These are phyloP conservation scores for Colletotrichum sp. DNA, from an alignment of 2,329 filamentous ascomycete genomes.

Conservation along the genomic window DNA sequence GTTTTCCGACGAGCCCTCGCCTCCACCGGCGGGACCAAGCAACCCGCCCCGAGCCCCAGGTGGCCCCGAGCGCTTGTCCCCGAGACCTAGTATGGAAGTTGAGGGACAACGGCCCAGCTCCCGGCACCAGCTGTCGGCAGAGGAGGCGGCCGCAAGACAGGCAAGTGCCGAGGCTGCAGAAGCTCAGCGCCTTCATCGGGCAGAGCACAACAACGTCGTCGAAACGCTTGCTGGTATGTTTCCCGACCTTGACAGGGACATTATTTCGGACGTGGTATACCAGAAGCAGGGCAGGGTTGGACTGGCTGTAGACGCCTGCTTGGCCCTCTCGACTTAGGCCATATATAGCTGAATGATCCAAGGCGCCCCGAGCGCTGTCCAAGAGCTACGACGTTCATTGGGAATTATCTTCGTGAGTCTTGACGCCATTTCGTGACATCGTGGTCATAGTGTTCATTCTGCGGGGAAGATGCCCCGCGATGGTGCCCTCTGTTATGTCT, in stretches of 20 bases:
- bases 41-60: constrained; percentile 42
- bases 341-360: not conserved
- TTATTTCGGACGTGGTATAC: constrained; percentile 96
- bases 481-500: not conserved
- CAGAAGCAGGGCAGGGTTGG: constrained; percentile 93
- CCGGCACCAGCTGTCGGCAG: constrained; percentile 63
- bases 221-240: constrained; percentile 98
- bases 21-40: constrained; percentile 30
- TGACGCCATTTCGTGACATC: too few species aligned
- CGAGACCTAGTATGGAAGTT: constrained; percentile 32
- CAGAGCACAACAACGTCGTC: constrained; percentile 89
- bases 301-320: constrained; percentile 83
- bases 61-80: constrained; percentile 34
- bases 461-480: not conserved
- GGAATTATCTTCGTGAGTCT: accelerated
- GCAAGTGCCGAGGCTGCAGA: constrained; percentile 90
- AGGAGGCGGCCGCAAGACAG: constrained; percentile 88
- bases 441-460: not conserved
- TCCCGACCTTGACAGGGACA: constrained; percentile 88
- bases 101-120: constrained; percentile 24
- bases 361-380: not conserved
- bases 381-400: not conserved
- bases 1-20: constrained; percentile 73
- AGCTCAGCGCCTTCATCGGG: constrained; percentile 79
- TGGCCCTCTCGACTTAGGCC: constrained; percentile 64